Percentiles rank a stretch among this genome's conserved stretches.
These are phyloP conservation scores for Canna indica DNA, from an alignment of 176 grass and related monocot species.

Conservation along the genomic window DNA sequence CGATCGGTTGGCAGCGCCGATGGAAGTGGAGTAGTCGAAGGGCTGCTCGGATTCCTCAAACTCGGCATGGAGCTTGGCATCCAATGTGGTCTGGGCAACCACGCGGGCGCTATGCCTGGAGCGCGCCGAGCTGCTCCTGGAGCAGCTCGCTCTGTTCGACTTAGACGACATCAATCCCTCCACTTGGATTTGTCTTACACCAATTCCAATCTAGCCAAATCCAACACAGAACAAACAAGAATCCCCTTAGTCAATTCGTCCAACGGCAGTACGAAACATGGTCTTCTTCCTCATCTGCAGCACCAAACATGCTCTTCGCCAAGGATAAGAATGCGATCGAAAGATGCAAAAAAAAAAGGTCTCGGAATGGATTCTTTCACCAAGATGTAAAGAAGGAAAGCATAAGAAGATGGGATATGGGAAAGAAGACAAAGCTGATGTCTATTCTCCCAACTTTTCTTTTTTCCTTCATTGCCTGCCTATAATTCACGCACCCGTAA, in stretches of 20 bases:
- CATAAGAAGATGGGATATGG: background rate
- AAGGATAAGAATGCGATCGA: no score
- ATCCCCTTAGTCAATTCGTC: background rate
- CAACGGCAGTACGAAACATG: background rate
- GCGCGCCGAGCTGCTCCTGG: background rate
- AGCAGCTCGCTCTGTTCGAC: conserved; percentile 6
- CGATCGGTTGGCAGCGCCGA: conserved; percentile 22
- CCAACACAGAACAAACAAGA: background rate
- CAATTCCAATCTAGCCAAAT: no score
- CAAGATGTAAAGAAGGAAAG: background rate
- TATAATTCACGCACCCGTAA: background rate
- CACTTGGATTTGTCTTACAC: background rate
- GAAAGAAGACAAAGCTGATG: background rate
- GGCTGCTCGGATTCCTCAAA: conserved; percentile 55
- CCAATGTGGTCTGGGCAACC: conserved; percentile 9
- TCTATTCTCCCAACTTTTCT: background rate
- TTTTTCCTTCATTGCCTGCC: background rate
- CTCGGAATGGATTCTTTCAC: background rate
- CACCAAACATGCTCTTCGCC: background rate
- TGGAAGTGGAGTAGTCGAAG: conserved; percentile 67
- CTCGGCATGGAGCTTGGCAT: conserved; percentile 50
- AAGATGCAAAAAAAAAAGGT: no score
- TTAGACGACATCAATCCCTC: background rate
- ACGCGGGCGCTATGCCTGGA: conserved; percentile 3
- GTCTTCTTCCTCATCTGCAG: background rate